Evolutionary conservation across 1,139 yeast species (phyloP).

Genomic region (Suhomyces yuchorum): DNA sequence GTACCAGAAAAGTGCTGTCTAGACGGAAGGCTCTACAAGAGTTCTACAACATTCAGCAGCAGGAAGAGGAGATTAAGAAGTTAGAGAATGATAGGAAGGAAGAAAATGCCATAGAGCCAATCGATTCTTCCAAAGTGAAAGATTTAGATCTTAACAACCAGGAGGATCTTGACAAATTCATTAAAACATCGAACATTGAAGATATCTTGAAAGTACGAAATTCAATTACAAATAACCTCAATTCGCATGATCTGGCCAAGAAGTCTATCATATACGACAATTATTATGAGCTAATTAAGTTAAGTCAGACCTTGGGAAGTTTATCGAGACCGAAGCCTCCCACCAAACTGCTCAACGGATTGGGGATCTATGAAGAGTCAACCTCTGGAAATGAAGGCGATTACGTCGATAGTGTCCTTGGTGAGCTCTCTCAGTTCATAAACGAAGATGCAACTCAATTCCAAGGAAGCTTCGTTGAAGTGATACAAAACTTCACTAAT

Average conservation of each 20-base stretch:
- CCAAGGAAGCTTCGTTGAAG: constrained; percentile 32
- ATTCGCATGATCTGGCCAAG: constrained; percentile 45
- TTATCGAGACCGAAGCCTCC: constrained; percentile 26
- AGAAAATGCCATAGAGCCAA: background rate
- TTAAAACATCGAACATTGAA: constrained; percentile 24
- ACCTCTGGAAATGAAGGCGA: constrained; percentile 1
- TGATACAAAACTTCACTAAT: constrained; percentile 25
- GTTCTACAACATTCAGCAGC: constrained; percentile 39
- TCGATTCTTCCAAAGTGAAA: background rate
- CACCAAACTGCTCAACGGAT: constrained; percentile 7
- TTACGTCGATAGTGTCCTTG: constrained; percentile 31
- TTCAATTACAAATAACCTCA: constrained; percentile 32
- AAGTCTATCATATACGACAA: constrained; percentile 51
- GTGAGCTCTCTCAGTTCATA: constrained; percentile 32
- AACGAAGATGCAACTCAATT: constrained; percentile 24
- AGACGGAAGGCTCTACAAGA: constrained; percentile 49
- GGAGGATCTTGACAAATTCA: constrained; percentile 22
- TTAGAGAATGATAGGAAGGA: constrained; percentile 10
- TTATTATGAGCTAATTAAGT: constrained; percentile 47
- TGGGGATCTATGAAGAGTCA: constrained; percentile 15
- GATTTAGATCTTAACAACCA: constrained; percentile 24
- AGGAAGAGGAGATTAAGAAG: constrained; percentile 12
- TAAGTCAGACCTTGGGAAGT: constrained; percentile 39
- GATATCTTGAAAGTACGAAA: constrained; percentile 43
- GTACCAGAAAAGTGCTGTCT: constrained; percentile 38